These are phyloP conservation scores for Casaregolazyma lundiana DNA, from an alignment of 1,139 yeast genomes.

Conservation along the genomic window DNA sequence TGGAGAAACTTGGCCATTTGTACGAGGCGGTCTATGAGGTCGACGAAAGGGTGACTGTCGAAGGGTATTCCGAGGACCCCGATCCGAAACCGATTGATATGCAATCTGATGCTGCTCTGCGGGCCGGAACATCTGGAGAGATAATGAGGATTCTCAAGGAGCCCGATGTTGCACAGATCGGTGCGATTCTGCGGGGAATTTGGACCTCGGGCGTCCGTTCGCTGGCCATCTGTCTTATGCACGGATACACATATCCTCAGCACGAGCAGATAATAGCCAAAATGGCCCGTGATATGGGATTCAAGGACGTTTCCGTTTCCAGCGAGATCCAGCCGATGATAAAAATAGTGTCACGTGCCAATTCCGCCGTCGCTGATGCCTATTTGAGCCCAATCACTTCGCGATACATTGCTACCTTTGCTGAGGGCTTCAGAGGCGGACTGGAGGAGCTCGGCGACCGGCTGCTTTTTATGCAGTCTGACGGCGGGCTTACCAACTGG, in stretches of 20 bases:
- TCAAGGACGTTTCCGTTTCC: slow-evolving; percentile 59
- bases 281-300: slow-evolving; percentile 57
- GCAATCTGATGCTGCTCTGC: slow-evolving; percentile 34
- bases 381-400: slow-evolving; percentile 70
- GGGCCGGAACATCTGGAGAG: slow-evolving; percentile 60
- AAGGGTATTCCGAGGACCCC: slow-evolving; percentile 62
- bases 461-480: slow-evolving; percentile 55
- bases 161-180: slow-evolving; percentile 44
- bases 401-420: slow-evolving; percentile 56
- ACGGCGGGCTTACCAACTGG: slow-evolving; percentile 52
- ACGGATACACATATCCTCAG: slow-evolving; percentile 62
- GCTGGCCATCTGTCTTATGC: slow-evolving; percentile 63
- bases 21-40: slow-evolving; percentile 62
- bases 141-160: slow-evolving; percentile 48
- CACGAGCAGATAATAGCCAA: slow-evolving; percentile 58
- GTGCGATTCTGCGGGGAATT: slow-evolving; percentile 38
- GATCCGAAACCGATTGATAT: slow-evolving; percentile 32
- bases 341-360: slow-evolving; percentile 64
- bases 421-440: slow-evolving; percentile 55
- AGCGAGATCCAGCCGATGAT: slow-evolving; percentile 69
- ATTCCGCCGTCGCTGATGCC: slow-evolving; percentile 72
- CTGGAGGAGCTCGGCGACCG: slow-evolving; percentile 40
- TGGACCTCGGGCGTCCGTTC: slow-evolving; percentile 56
- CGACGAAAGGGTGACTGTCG: slow-evolving; percentile 69
- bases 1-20: slow-evolving; percentile 53